Evolutionary conservation across 306 rosid genomes (phyloP).

Genomic region (Inga oerstediana): DNA sequence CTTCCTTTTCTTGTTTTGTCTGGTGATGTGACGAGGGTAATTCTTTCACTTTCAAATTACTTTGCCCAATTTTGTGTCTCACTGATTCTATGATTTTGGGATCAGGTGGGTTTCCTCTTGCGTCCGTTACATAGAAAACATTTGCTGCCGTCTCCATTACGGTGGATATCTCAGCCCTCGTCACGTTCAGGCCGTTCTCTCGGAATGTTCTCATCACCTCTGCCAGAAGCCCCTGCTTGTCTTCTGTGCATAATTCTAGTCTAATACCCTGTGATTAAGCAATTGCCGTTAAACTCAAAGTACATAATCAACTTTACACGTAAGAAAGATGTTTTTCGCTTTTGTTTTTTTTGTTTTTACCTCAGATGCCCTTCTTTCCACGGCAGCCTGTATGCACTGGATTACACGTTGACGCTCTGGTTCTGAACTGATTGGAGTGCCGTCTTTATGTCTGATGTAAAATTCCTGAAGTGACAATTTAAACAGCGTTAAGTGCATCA

Average conservation of each 20-base stretch:
- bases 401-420: slow-evolving; percentile 88
- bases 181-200: slow-evolving; percentile 84
- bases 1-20: slow-evolving; percentile 38
- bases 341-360: slow-evolving; percentile 25
- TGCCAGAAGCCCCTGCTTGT: slow-evolving; percentile 74
- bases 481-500: slow-evolving; percentile 2
- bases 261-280: slow-evolving; percentile 70
- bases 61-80: slow-evolving; percentile 66
- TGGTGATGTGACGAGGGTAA: slow-evolving; percentile 46
- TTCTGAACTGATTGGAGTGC: slow-evolving; percentile 93
- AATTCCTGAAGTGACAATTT: slow-evolving; percentile 62
- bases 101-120: slow-evolving; percentile 64
- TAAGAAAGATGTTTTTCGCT: neutral
- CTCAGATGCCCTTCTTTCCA: slow-evolving; percentile 86
- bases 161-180: slow-evolving; percentile 87
- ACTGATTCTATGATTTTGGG: slow-evolving; percentile 62
- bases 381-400: slow-evolving; percentile 82
- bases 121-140: slow-evolving; percentile 83
- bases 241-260: slow-evolving; percentile 66
- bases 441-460: slow-evolving; percentile 84
- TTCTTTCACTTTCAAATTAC: slow-evolving; percentile 74
- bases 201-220: slow-evolving; percentile 87
- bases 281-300: neutral
- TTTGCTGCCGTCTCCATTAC: slow-evolving; percentile 53
- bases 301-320: neutral